Evolutionary conservation across 2,329 filamentous ascomycete genomes (phyloP).

Genomic region (Aspergillus vadensis): DNA sequence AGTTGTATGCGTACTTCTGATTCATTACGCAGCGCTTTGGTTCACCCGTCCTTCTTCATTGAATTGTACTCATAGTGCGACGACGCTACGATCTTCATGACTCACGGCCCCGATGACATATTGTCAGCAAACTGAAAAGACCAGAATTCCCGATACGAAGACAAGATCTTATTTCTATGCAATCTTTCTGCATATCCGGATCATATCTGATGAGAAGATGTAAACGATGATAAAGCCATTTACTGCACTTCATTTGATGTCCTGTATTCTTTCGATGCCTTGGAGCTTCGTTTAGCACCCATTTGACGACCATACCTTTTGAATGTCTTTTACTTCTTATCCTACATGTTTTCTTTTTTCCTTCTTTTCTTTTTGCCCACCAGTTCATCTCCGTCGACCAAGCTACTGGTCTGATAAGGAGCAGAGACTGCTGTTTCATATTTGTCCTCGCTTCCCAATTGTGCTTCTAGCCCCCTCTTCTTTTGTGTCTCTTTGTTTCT

Average conservation of each 20-base stretch:
- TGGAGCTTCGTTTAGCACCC: constrained; percentile 18
- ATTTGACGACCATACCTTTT: constrained; percentile 13
- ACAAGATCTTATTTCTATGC: constrained; percentile 27
- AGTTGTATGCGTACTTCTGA: constrained; percentile 40
- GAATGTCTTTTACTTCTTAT: constrained; percentile 9
- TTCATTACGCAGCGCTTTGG: constrained; percentile 17
- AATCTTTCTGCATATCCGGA: constrained; percentile 23
- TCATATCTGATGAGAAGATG: constrained; percentile 24
- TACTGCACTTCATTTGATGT: constrained; percentile 18
- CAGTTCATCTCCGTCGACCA: neutral
- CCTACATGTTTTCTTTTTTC: neutral
- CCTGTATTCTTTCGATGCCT: constrained; percentile 26
- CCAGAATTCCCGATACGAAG: constrained; percentile 25
- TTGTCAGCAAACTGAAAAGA: constrained; percentile 30
- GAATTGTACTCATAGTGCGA: constrained; percentile 44
- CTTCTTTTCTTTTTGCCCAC: constrained; percentile 1
- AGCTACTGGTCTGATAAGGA: neutral
- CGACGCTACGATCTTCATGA: constrained; percentile 41
- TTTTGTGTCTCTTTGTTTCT: constrained; percentile 10
- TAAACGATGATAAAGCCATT: constrained; percentile 18
- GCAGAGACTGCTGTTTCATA: constrained; percentile 12
- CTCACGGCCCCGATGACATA: constrained; percentile 29
- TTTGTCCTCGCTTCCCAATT: constrained; percentile 8
- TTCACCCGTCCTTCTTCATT: constrained; percentile 25
- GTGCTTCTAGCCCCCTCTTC: constrained; percentile 14